Evolutionary conservation across 768 basidiomycete genomes (phyloP).

Genomic region (Multifurca ochricompacta): DNA sequence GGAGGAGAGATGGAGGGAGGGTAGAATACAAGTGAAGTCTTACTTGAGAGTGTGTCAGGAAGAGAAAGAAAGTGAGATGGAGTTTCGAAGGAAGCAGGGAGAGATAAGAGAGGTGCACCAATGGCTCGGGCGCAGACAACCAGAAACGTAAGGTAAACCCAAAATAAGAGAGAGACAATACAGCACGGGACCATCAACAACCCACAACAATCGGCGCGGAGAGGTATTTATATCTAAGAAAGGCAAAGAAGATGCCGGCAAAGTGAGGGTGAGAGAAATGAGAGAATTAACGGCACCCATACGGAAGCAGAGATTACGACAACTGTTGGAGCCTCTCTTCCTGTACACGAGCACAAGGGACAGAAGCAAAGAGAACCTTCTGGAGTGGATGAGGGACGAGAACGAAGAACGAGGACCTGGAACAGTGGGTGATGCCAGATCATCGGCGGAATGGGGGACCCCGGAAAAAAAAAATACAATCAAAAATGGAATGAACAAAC

Average conservation of each 20-base stretch:
- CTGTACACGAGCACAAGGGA: background rate
- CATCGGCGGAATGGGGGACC: too few species aligned
- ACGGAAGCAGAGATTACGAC: background rate
- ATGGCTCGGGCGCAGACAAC: too few species aligned
- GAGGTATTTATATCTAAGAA: background rate
- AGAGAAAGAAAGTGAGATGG: too few species aligned
- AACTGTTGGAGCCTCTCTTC: background rate
- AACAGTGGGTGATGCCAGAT: too few species aligned
- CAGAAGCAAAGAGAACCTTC: background rate
- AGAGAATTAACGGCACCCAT: conserved; percentile 1
- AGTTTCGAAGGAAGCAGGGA: background rate
- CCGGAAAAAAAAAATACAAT: too few species aligned
- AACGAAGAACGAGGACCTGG: background rate
- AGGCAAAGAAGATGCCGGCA: conserved; percentile 1
- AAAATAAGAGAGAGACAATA: background rate
- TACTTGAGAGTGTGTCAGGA: too few species aligned
- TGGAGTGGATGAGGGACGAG: background rate
- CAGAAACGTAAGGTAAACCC: background rate
- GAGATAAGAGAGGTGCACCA: too few species aligned
- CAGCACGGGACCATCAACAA: background rate
- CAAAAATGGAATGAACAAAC: too few species aligned
- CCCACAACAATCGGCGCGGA: background rate
- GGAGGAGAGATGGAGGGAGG: too few species aligned
- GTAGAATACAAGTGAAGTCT: too few species aligned
- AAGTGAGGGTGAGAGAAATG: background rate